These are phyloP conservation scores for Brasenia schreberi DNA, from an alignment of 164 flowering plant genomes.

Conservation along the genomic window DNA sequence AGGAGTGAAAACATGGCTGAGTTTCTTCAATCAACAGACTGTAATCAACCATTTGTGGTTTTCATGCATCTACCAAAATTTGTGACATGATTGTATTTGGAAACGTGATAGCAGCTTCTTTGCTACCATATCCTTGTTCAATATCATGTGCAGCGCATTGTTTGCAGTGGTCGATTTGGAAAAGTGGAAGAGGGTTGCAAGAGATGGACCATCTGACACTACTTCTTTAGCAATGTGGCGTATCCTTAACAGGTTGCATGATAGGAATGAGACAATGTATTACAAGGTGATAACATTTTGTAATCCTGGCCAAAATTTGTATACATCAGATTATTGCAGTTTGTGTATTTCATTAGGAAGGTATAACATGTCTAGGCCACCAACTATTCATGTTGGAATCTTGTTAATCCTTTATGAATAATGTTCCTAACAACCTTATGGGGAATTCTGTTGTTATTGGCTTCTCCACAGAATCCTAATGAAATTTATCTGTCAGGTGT, in stretches of 20 bases:
- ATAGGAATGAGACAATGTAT: constrained; percentile 98
- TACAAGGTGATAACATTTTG: constrained; percentile 52
- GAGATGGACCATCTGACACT: constrained; percentile 96
- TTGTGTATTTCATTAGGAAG: no score
- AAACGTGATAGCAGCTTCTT: background rate
- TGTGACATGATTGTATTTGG: background rate
- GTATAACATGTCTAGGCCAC: no score
- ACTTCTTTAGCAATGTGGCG: constrained; percentile 90
- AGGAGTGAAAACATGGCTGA: no score
- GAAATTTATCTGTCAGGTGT: constrained; percentile 44
- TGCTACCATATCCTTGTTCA: background rate
- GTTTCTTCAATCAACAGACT: no score
- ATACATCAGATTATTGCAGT: no score
- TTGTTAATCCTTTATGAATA: no score
- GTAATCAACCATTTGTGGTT: no score
- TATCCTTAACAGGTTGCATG: constrained; percentile 89
- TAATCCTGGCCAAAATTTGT: background rate
- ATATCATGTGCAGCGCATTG: background rate
- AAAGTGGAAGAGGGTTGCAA: constrained; percentile 75
- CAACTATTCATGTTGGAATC: no score
- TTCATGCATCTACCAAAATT: background rate
- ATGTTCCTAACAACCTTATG: no score
- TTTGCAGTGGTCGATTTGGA: constrained; percentile 76
- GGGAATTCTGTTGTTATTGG: background rate
- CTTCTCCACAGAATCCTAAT: background rate